A percentile compares a stretch with the other conserved stretches of the same genome.
phyloP scores from a whole-genome alignment of 108 stramenopile genomes.

The Nitzschia inconspicua region DNA sequence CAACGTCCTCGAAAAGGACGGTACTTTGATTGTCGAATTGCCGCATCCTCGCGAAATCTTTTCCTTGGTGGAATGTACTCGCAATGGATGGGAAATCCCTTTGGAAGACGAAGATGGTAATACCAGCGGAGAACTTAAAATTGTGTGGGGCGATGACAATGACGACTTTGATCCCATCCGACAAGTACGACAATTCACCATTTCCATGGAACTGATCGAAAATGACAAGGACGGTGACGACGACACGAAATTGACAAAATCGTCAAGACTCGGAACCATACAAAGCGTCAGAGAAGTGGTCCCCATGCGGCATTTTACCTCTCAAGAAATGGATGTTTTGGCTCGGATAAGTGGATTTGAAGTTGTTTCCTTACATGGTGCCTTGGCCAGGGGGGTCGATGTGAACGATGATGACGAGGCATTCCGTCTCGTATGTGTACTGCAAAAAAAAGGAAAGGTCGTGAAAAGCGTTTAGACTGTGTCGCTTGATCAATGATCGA shows the following conservation, averaged over 20 bases:
- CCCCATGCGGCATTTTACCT: slow-evolving; percentile 76
- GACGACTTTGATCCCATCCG: slow-evolving; percentile 77
- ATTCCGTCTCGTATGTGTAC: slow-evolving; percentile 76
- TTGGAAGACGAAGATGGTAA: slow-evolving; percentile 55
- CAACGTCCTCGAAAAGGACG: slow-evolving; percentile 34
- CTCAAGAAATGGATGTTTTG: slow-evolving; percentile 77
- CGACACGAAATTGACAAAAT: background rate
- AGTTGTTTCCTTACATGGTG: slow-evolving; percentile 69
- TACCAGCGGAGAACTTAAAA: slow-evolving; percentile 67
- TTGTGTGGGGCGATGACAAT: slow-evolving; percentile 82
- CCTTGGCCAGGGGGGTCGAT: slow-evolving; percentile 59
- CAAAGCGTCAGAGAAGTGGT: slow-evolving; percentile 64
- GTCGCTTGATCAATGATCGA: too few relatives aligned
- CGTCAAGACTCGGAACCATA: slow-evolving; percentile 8
- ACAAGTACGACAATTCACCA: slow-evolving; percentile 75
- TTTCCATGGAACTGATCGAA: slow-evolving; percentile 56
- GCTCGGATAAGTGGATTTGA: slow-evolving; percentile 61
- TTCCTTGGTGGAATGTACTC: slow-evolving; percentile 73
- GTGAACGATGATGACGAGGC: slow-evolving; percentile 72
- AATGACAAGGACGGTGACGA: slow-evolving; percentile 27
- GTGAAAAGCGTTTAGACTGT: too few relatives aligned
- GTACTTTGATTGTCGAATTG: slow-evolving; percentile 70
- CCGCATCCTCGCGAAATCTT: slow-evolving; percentile 85
- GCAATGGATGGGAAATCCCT: slow-evolving; percentile 76
- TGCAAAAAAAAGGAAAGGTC: slow-evolving; percentile 49